A percentile compares a stretch with the other conserved stretches of the same genome.
Evolutionary conservation across 192 early-diverging fungal genomes (phyloP).

Genomic region (Coemansia sp.): DNA sequence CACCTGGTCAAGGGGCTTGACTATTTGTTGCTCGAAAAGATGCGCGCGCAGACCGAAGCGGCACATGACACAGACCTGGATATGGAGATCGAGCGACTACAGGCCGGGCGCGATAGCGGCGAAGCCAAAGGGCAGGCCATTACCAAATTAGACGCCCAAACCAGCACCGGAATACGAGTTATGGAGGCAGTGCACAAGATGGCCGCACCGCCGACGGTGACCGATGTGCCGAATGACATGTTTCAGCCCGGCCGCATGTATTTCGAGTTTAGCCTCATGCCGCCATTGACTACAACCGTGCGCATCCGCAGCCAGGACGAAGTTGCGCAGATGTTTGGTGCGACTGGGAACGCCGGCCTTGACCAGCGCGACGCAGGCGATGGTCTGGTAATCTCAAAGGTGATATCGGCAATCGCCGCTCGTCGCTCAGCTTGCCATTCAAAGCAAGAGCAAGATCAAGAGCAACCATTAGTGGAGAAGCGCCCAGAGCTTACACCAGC

Average conservation of each 20-base stretch:
- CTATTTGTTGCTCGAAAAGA: constrained; percentile 73
- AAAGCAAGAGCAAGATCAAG: constrained; percentile 50
- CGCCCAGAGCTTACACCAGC: too few species aligned
- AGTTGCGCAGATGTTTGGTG: constrained; percentile 23
- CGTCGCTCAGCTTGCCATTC: constrained; percentile 28
- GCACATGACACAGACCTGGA: constrained; percentile 33
- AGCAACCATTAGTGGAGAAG: too few species aligned
- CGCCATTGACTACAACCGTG: constrained; percentile 56
- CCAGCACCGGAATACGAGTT: constrained; percentile 15
- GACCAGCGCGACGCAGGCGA: not conserved
- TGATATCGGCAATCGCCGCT: constrained; percentile 50
- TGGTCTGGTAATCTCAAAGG: constrained; percentile 19
- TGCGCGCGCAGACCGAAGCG: constrained; percentile 51
- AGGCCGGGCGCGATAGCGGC: not conserved
- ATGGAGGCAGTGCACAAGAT: constrained; percentile 33
- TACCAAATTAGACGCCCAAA: not conserved
- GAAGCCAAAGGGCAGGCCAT: not conserved
- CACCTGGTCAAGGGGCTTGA: constrained; percentile 94
- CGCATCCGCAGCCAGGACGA: constrained; percentile 73
- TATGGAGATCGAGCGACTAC: constrained; percentile 26
- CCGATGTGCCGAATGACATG: constrained; percentile 54
- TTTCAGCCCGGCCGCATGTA: constrained; percentile 76
- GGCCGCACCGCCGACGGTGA: not conserved
- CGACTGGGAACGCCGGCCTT: not conserved
- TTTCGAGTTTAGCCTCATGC: constrained; percentile 59